Conservation (phyloP, 345 rosid genomes). For the Bretschneidera sinensis region DNA sequence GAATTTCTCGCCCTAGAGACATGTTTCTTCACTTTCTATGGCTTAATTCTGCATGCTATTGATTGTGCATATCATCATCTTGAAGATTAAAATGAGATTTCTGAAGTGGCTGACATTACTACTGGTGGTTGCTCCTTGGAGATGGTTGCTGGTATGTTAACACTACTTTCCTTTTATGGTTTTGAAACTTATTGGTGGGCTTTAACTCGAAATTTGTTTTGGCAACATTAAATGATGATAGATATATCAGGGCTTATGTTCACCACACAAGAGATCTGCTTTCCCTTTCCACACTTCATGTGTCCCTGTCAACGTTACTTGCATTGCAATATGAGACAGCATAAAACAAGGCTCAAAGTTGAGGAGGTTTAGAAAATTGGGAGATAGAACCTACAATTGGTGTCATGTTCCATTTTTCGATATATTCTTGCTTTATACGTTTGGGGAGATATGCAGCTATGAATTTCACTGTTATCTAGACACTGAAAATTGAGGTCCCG, state of each 20-base stretch:
- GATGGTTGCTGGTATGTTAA: constrained; percentile 83
- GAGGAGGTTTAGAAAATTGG: constrained; percentile 64
- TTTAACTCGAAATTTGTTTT: constrained; percentile 23
- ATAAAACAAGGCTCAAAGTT: constrained; percentile 49
- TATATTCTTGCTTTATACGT: neutral
- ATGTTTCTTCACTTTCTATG: constrained; percentile 90
- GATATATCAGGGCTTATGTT: constrained; percentile 95
- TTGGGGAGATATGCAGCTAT: constrained; percentile 9
- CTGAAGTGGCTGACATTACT: constrained; percentile 95
- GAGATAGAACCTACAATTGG: constrained; percentile 17
- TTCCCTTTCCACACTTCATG: constrained; percentile 82
- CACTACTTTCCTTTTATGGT: neutral
- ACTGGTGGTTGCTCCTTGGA: constrained; percentile 84
- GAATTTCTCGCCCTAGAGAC: constrained; percentile 97
- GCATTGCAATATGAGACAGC: constrained; percentile 72
- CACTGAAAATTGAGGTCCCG: constrained; percentile 55
- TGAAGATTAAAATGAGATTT: constrained; percentile 93
- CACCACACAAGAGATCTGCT: constrained; percentile 89
- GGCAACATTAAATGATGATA: constrained; percentile 86
- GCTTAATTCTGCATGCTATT: constrained; percentile 62
- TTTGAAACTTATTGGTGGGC: constrained; percentile 8
- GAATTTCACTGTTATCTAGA: constrained; percentile 40
- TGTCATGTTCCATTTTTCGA: constrained; percentile 7
- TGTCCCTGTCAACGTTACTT: constrained; percentile 90
- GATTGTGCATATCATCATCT: constrained; percentile 80